phyloP scores from a whole-genome alignment of 192 early-diverging fungal genomes.

The Coemansia sp. region DNA sequence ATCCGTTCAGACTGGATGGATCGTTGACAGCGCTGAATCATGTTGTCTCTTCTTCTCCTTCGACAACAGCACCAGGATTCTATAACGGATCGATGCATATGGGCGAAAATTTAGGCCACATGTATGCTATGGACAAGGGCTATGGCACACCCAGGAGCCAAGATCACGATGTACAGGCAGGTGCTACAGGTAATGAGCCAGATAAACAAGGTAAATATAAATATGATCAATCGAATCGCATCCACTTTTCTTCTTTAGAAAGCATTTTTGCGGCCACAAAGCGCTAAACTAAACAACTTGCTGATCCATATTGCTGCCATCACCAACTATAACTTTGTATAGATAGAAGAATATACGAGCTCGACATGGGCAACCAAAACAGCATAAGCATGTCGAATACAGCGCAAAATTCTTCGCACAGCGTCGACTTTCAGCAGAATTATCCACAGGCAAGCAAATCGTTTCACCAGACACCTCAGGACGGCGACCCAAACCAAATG shows the following conservation, averaged over 20 bases:
- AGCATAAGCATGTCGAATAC: constrained; percentile 9
- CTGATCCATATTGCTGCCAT: background rate
- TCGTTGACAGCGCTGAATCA: constrained; percentile 24
- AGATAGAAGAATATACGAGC: constrained; percentile 38
- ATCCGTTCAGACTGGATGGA: constrained; percentile 20
- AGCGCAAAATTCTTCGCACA: constrained; percentile 14
- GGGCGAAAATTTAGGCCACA: background rate
- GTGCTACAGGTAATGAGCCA: constrained; percentile 12
- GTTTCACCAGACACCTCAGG: background rate
- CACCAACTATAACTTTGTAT: constrained; percentile 19
- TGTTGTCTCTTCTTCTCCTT: background rate
- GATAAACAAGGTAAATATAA: constrained; percentile 29
- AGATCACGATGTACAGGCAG: constrained; percentile 7
- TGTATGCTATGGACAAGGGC: background rate
- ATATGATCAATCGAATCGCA: background rate
- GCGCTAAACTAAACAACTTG: background rate
- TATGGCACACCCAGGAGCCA: constrained; percentile 2
- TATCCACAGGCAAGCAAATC: background rate
- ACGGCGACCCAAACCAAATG: background rate
- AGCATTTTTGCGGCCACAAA: background rate
- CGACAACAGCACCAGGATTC: background rate
- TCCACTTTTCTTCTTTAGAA: background rate
- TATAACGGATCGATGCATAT: background rate
- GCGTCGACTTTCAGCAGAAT: background rate
- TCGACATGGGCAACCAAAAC: constrained; percentile 10